Percentiles rank a stretch among this genome's conserved stretches.
Evolutionary conservation across 768 basidiomycete genomes (phyloP).

Genomic region (Tricholoma sp.): DNA sequence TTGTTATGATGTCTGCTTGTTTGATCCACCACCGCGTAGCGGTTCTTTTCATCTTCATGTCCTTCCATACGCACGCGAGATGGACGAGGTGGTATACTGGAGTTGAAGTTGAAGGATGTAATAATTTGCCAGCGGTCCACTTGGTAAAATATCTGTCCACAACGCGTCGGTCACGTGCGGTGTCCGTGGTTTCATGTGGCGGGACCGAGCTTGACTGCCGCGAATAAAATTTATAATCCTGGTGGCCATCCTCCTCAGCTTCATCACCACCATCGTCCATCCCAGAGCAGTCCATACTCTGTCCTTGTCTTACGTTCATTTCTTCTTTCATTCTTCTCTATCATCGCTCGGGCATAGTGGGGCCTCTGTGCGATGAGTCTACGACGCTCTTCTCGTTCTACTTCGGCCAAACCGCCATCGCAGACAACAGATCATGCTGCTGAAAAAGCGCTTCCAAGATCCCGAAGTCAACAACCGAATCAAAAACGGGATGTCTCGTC

Average conservation of each 20-base stretch:
- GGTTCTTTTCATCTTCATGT: no score
- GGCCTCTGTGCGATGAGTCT: conserved; percentile 28
- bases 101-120: no score
- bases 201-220: conserved; percentile 4
- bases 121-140: no score
- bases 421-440: conserved; percentile 32
- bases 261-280: conserved; percentile 11
- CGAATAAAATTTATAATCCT: neutral
- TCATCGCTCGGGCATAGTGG: neutral
- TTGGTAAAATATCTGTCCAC: conserved; percentile 14
- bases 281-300: neutral
- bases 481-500: conserved; percentile 53
- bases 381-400: conserved; percentile 49
- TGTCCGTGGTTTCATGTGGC: conserved; percentile 10
- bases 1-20: neutral
- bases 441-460: conserved; percentile 23
- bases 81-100: neutral
- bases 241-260: conserved; percentile 7
- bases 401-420: conserved; percentile 38
- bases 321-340: conserved; percentile 4
- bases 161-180: conserved; percentile 40
- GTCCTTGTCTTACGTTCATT: conserved; percentile 1
- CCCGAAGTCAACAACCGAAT: conserved; percentile 25
- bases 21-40: neutral
- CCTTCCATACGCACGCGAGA: neutral